Conservation (phyloP, 2,329 filamentous ascomycete genomes). For the Clarireedia hainanense region DNA sequence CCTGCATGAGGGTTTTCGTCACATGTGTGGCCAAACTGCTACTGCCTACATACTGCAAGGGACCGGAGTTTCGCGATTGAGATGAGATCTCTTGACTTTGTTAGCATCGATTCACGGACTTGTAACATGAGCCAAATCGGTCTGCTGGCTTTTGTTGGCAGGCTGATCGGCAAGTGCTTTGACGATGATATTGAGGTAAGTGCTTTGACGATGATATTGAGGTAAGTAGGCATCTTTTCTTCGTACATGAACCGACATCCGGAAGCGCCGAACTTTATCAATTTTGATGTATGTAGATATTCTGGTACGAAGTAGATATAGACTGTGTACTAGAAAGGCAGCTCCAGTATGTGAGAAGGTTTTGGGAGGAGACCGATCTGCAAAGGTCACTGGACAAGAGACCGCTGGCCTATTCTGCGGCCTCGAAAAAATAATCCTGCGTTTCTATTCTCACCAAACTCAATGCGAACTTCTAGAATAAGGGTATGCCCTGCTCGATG, state of each 20-base stretch:
- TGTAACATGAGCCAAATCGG: too few species aligned
- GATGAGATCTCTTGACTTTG: conserved; percentile 4
- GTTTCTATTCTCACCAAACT: neutral
- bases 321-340: neutral
- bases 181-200: neutral
- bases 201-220: neutral
- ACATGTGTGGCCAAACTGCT: neutral
- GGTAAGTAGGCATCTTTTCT: neutral
- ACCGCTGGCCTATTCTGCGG: conserved; percentile 3
- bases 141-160: too few species aligned
- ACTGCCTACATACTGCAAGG: neutral
- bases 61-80: too few species aligned
- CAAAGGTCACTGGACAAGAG: conserved; percentile 1
- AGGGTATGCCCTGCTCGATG: neutral
- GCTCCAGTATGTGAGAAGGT: neutral
- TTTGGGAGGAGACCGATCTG: neutral
- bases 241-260: neutral
- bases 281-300: neutral
- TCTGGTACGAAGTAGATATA: neutral
- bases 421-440: neutral
- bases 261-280: neutral
- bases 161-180: neutral
- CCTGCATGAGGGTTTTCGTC: neutral
- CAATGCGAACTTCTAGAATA: neutral
- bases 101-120: too few species aligned